Base-by-base conservation (phyloP, 495 filamentous ascomycete species). In the Trichoderma reesei region DNA sequence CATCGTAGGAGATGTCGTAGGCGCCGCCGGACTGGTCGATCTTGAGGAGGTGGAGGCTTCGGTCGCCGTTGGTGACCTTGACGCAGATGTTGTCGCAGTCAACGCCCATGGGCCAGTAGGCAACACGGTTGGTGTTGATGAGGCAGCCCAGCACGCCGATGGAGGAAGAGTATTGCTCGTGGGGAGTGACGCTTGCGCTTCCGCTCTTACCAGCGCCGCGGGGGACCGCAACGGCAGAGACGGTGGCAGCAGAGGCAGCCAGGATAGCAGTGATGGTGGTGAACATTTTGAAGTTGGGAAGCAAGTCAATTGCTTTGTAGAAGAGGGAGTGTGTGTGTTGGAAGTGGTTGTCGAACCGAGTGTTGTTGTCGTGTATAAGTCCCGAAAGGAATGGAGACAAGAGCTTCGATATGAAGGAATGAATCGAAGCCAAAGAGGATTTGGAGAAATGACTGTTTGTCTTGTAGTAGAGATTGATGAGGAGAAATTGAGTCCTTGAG, bases 71-170 rank as follows among this genome's bases (percentile, higher is more conserved):
- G 68, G 63, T 70, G 37, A 72, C 65, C 62, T 70, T 69, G 62
- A 72, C 66, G 67, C 72, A 73, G 39, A 73, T 63, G 64, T 67
- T 66, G 67, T 73, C 36, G 67, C 72, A 73, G 70, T 64, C 51
- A 36, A 68, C 64, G 33, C 36, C 9, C 18, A 64, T 65, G 8
- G 70, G 72, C 72, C 72, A 73, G 70, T 73, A 73, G n/a, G 72
- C 72, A 18, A 69, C 68, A n/a, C 70, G 70, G 68, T 72, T 69
- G 56, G 65, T 65, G 69, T 73, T 61, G 70, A 72, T 71, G 68
- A 71, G 70, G 70, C 72, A 73, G n/a, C 72, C 72, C 0, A 72
- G 67, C 2, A 73, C 72, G 11, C 72, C 72, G 37, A 69, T 60
- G 4, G 70, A 72, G 7, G 68, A 71, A 7, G 70, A 72, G 66